phyloP scores from a whole-genome alignment of 768 basidiomycete genomes.

The Pleurotus tuber-regium region DNA sequence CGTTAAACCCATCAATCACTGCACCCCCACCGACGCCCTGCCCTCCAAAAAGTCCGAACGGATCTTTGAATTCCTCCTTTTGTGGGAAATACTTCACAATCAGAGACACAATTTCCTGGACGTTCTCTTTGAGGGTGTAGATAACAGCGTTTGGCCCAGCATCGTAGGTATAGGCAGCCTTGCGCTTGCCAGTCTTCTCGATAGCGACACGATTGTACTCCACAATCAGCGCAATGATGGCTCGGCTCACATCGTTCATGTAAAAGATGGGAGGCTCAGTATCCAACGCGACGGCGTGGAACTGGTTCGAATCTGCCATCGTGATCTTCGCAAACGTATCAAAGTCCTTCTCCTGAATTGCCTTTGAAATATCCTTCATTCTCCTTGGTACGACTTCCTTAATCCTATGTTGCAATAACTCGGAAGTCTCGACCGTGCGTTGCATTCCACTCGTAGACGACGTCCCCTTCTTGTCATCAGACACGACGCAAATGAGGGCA shows the following conservation, averaged over 20 bases:
- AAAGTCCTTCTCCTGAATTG: slow-evolving; percentile 81
- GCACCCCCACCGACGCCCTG: slow-evolving; percentile 39
- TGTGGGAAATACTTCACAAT: slow-evolving; percentile 89
- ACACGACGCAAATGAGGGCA: slow-evolving; percentile 96
- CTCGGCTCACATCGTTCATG: slow-evolving; percentile 94
- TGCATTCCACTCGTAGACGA: slow-evolving; percentile 97
- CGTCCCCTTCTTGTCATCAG: slow-evolving; percentile 95
- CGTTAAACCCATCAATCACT: slow-evolving; percentile 73
- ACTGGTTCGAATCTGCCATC: slow-evolving; percentile 97
- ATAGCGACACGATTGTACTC: slow-evolving; percentile 87
- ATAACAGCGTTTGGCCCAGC: slow-evolving; percentile 99
- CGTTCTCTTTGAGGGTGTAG: slow-evolving; percentile 76
- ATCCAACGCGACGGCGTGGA: slow-evolving; percentile 97
- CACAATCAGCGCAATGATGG: slow-evolving; percentile 88
- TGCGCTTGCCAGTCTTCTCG: slow-evolving; percentile 50
- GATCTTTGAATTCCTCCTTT: slow-evolving; percentile 70
- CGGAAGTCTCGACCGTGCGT: slow-evolving; percentile 89
- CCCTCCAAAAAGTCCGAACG: slow-evolving; percentile 58
- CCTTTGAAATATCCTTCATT: slow-evolving; percentile 78
- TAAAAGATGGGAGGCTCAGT: slow-evolving; percentile 99
- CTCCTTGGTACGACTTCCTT: slow-evolving; percentile 79
- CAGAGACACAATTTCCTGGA: slow-evolving; percentile 74
- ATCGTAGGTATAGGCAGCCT: slow-evolving; percentile 98
- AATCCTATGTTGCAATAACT: slow-evolving; percentile 88
- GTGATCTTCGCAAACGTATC: slow-evolving; percentile 87